Conservation (phyloP, 2,329 filamentous ascomycete species). For the Teratosphaeria nubilosa region DNA sequence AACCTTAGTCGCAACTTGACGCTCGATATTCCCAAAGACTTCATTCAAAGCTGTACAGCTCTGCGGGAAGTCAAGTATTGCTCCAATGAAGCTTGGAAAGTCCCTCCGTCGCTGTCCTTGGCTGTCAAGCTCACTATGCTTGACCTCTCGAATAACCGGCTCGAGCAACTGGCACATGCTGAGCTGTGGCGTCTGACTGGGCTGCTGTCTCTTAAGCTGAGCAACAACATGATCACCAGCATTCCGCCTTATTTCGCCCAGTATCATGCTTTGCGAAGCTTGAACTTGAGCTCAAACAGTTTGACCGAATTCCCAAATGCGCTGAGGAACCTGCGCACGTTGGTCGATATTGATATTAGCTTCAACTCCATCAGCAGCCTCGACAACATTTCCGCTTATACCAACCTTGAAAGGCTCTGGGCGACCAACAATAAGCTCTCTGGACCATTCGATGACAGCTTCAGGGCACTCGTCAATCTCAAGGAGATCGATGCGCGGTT, state of each 20-base stretch:
- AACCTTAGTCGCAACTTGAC: slow-evolving; percentile 90
- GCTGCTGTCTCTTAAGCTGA: slow-evolving; percentile 79
- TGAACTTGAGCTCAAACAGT: slow-evolving; percentile 92
- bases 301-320: slow-evolving; percentile 77
- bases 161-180: slow-evolving; percentile 79
- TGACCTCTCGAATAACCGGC: slow-evolving; percentile 86
- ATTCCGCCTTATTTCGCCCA: slow-evolving; percentile 74
- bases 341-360: slow-evolving; percentile 90
- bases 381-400: slow-evolving; percentile 69
- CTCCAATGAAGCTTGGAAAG: slow-evolving; percentile 79
- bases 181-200: slow-evolving; percentile 66
- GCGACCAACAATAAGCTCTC: slow-evolving; percentile 89
- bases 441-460: slow-evolving; percentile 58
- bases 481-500: slow-evolving; percentile 92
- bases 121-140: slow-evolving; percentile 76
- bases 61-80: slow-evolving; percentile 92
- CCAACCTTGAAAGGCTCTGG: slow-evolving; percentile 75
- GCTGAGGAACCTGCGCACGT: slow-evolving; percentile 66
- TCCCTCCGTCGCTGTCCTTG: slow-evolving; percentile 74
- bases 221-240: slow-evolving; percentile 78
- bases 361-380: slow-evolving; percentile 82
- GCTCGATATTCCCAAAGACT: slow-evolving; percentile 87
- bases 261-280: slow-evolving; percentile 66
- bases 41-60: slow-evolving; percentile 85
- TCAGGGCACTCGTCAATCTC: slow-evolving; percentile 64